Evolutionary conservation across 257 asterid genomes (phyloP).

Genomic region (Cynanchum wilfordii): DNA sequence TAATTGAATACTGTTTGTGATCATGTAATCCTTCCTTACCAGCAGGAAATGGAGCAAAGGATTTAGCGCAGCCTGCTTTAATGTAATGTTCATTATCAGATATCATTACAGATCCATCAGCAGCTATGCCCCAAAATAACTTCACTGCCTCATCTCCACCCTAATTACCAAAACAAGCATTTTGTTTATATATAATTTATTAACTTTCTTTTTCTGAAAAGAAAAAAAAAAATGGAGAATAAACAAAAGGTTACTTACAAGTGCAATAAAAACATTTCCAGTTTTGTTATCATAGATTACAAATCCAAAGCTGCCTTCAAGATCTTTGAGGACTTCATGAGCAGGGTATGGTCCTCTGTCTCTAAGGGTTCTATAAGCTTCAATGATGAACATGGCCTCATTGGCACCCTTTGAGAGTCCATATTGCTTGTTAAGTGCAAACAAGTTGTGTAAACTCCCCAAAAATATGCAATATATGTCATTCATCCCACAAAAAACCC

Average conservation of each 20-base stretch:
- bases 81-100: conserved; percentile 59
- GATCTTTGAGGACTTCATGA: conserved; percentile 80
- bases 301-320: conserved; percentile 84
- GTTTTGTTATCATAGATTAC: conserved; percentile 80
- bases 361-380: conserved; percentile 86
- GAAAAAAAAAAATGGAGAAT: no score
- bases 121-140: conserved; percentile 76
- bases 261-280: conserved; percentile 71
- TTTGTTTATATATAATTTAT: neutral
- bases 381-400: conserved; percentile 68
- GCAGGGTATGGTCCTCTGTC: conserved; percentile 94
- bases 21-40: conserved; percentile 34
- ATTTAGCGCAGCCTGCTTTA: conserved; percentile 78
- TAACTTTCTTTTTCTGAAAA: no score
- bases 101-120: conserved; percentile 80
- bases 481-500: conserved; percentile 73
- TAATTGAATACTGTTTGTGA: neutral
- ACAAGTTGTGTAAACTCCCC: conserved; percentile 65
- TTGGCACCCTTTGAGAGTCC: conserved; percentile 66
- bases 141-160: conserved; percentile 65
- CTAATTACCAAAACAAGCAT: conserved; percentile 24
- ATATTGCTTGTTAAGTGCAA: conserved; percentile 71
- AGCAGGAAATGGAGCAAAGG: conserved; percentile 91
- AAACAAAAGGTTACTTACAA: conserved; percentile 54
- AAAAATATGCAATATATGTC: conserved; percentile 76